Conservation (phyloP, 306 rosid species). For the Amphicarpaea edgeworthii region DNA sequence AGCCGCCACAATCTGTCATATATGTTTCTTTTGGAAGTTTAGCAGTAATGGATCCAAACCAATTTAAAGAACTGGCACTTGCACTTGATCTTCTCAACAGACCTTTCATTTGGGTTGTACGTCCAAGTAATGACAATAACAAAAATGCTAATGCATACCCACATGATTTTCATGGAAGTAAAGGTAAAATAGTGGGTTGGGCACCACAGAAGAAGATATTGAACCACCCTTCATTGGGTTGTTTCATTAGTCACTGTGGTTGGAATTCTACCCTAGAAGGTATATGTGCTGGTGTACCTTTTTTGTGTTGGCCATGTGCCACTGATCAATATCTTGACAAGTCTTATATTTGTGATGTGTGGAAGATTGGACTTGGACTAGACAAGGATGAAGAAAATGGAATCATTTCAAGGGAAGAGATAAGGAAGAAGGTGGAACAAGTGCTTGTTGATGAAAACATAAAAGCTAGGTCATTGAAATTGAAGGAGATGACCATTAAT, state of each 20-base stretch:
- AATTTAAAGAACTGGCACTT: conserved; percentile 49
- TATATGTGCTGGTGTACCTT: conserved; percentile 48
- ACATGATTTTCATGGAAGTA: conserved; percentile 38
- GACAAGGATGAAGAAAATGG: conserved; percentile 44
- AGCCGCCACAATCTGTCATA: conserved; percentile 39
- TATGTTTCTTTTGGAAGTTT: conserved; percentile 53
- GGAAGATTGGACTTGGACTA: conserved; percentile 45
- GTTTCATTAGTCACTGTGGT: conserved; percentile 65
- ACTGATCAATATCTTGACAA: conserved; percentile 31
- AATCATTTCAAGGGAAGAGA: conserved; percentile 37
- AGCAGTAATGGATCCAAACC: conserved; percentile 9
- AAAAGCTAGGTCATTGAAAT: background rate
- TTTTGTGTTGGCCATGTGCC: conserved; percentile 46
- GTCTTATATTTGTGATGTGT: conserved; percentile 47
- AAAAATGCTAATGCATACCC: conserved; percentile 38
- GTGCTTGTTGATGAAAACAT: background rate
- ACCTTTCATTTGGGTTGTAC: conserved; percentile 50
- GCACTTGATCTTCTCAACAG: conserved; percentile 43
- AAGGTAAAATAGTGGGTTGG: conserved; percentile 52
- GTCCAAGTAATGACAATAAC: conserved; percentile 15
- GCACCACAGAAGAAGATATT: conserved; percentile 52
- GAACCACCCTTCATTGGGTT: conserved; percentile 49
- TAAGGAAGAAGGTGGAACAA: conserved; percentile 35
- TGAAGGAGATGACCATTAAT: background rate
- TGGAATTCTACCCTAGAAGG: conserved; percentile 63